These are phyloP conservation scores for Venturia aucupariae DNA, from an alignment of 2,329 filamentous ascomycete genomes.

Conservation along the genomic window DNA sequence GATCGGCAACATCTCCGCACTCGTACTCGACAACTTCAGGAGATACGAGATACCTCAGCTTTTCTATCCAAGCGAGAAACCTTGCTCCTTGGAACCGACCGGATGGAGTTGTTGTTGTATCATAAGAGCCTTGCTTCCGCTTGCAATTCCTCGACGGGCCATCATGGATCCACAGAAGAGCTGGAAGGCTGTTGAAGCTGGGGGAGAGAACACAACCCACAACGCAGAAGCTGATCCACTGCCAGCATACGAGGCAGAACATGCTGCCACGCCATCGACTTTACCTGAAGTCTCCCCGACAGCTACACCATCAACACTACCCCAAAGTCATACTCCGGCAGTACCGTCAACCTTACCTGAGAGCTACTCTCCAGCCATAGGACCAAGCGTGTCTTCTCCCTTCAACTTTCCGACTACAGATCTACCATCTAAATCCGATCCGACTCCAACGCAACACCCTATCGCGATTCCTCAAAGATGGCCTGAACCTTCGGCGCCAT, in stretches of 20 bases:
- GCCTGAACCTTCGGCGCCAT: constrained; percentile 8
- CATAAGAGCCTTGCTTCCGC: neutral
- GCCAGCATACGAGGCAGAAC: neutral
- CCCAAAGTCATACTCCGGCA: neutral
- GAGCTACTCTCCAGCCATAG: neutral
- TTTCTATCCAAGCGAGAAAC: neutral
- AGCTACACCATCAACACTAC: neutral
- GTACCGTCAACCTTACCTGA: neutral
- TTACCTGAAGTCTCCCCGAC: neutral
- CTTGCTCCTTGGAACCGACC: neutral
- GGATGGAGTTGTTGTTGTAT: no score
- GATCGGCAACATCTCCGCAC: constrained; percentile 1
- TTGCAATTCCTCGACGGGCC: neutral
- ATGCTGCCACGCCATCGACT: neutral
- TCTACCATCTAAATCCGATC: neutral
- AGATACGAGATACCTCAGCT: neutral
- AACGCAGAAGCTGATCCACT: neutral
- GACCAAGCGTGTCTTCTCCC: constrained; percentile 10
- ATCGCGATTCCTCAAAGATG: constrained; percentile 12
- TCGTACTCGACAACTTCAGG: neutral
- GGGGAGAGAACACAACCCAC: neutral
- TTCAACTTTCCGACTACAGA: constrained; percentile 13
- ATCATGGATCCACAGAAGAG: neutral
- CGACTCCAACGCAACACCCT: constrained; percentile 3
- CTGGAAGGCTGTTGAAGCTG: constrained; percentile 1